Evolutionary conservation across 2,329 filamentous ascomycete species (phyloP).

Genomic region (Colletotrichum australisinense): DNA sequence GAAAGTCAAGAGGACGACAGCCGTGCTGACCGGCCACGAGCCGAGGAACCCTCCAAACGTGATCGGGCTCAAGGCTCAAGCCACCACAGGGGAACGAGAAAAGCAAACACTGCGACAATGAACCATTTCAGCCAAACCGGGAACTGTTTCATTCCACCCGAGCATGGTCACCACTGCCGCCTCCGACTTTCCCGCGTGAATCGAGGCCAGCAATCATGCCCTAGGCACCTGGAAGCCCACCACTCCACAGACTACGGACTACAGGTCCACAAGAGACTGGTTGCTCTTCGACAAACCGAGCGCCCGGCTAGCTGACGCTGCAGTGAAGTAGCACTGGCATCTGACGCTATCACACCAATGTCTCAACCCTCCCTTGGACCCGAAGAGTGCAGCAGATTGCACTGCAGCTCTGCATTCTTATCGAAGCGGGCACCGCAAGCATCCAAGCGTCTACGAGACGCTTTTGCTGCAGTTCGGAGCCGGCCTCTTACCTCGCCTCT

Average conservation of each 20-base stretch:
- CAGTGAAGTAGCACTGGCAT: slow-evolving; percentile 24
- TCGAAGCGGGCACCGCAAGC: slow-evolving; percentile 5
- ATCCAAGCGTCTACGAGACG: slow-evolving; percentile 22
- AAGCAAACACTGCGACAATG: slow-evolving; percentile 29
- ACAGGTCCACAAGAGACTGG: background rate
- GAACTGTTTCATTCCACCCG: slow-evolving; percentile 30
- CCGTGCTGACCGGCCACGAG: background rate
- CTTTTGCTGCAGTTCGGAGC: slow-evolving; percentile 20
- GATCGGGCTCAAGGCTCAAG: slow-evolving; percentile 16
- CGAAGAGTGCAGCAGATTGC: slow-evolving; percentile 20
- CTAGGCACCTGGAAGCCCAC: slow-evolving; percentile 5
- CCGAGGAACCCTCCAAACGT: background rate
- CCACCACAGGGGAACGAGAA: slow-evolving; percentile 8
- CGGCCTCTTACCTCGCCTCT: background rate
- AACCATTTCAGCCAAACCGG: slow-evolving; percentile 13
- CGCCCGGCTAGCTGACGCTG: background rate
- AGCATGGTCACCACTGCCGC: background rate
- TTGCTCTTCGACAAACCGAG: slow-evolving; percentile 21
- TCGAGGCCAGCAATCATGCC: background rate
- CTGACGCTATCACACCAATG: slow-evolving; percentile 33
- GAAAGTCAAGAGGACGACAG: slow-evolving; percentile 1
- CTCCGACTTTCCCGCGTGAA: slow-evolving; percentile 11
- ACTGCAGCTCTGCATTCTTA: slow-evolving; percentile 5
- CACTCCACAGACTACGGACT: background rate
- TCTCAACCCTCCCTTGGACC: slow-evolving; percentile 24